Base-by-base conservation (phyloP, 108 stramenopile species). In the Cylindrotheca fusiformis region DNA sequence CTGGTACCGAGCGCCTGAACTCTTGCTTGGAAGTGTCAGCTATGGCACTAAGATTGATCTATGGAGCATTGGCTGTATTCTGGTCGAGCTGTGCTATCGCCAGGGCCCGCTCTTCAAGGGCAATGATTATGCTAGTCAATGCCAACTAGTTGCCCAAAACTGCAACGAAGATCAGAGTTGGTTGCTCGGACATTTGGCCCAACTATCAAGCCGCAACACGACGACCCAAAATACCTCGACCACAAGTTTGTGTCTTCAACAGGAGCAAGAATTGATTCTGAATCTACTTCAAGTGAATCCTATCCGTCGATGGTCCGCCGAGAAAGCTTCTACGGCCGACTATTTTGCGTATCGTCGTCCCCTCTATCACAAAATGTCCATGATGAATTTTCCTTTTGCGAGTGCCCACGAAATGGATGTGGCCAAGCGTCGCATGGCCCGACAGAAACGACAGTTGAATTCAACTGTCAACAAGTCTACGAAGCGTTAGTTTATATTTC, bases 1-100 rank as follows among this genome's bases (percentile, higher is more conserved):
- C 24, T 86, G 90, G 19, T 96, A 92, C 69, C 94, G 96, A 4
- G 95, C 97, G 1, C 97, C 97, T 0, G 97, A 97, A 68, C 78
- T 97, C 14, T 36, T 78, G n/a, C 18, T 69, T 17, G 68, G 68
- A 22, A 55, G 25, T 24, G 32, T 82, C 23, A 81, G 90, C 63
- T 98, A 97, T 55, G 86, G 87, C 10, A 67, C 75, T 12, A 64
- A 72, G 25, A 91, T 88, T 21, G 98, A 98, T 69, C 79, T 97
- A 66, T 98, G 96, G 96, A 81, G 81, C 56, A 68, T 85, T 29
- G 97, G 98, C 21, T 90, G 94, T 49, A 91, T 97, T 32, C 52
- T 90, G 17, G 96, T 91, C 75, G 96, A 97, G 55, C 61, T 97
- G 36, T 32, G 89, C 18, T 75, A 87, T 18, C n/a, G n/a, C n/a